Evolutionary conservation across 352 stramenopile species (phyloP), one percentile per base, ranked within the genome.

Genomic region (Elongisporangium anandrum): DNA sequence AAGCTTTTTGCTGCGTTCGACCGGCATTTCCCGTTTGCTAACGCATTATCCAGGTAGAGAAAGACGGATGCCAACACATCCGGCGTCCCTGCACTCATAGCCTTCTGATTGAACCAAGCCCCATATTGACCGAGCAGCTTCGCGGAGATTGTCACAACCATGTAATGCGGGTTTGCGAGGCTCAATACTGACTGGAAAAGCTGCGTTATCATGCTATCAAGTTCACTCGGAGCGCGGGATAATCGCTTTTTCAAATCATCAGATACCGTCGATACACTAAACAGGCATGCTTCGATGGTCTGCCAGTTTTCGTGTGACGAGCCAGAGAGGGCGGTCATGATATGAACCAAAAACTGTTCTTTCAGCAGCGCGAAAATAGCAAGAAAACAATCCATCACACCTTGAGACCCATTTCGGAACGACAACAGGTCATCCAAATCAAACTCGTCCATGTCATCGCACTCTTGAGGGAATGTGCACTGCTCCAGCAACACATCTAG

Each of bases 201-300:
- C 49, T 87, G 72, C 17, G 66, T 70, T 9, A 85, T 59, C 50
- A 84, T 70, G 10, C 38, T 64, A 39, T 87, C 78, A 26, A 90
- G 61, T 4, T 66, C 45, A 24, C 47, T 47, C n/a, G 58, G 60
- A 23, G 57, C 41, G 34, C 66, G 70, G 39, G 54, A 39, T 0
- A 88, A 56, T 9, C 64, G 70, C 60, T 83, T 86, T 57, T 85
- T 85, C 29, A 87, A 54, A 48, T 90, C 81, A 51, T 86, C 79
- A 1, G 77, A 65, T 1, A 88, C 69, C 6, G 66, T 77, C 10
- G 76, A 87, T 26, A 86, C 50, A 55, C 68, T 77, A 60, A 88
- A 86, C 10, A 90, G 45, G 41, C 66, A 77, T 4, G 83, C 77
- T 63, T 90, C 81, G 21, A 87, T 60, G 24, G 53, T 63, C 50